phyloP scores from a whole-genome alignment of 306 rosid species.

The Rosa lucieae region DNA sequence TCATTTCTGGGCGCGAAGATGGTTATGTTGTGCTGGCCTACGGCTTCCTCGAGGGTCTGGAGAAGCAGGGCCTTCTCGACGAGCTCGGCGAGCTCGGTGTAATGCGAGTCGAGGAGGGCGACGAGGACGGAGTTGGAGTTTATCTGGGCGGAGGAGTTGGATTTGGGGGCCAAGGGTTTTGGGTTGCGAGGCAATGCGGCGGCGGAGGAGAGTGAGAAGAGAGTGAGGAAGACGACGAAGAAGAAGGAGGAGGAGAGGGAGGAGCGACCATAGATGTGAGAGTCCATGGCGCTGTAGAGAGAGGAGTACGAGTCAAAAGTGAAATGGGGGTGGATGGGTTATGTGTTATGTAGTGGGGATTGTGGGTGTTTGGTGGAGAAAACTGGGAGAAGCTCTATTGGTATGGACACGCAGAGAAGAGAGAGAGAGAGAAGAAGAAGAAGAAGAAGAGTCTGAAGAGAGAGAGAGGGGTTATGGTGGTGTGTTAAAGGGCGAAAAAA shows the following conservation, averaged over 20 bases:
- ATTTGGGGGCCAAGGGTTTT: slow-evolving; percentile 6
- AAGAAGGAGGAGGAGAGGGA: not conserved
- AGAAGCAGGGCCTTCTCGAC: slow-evolving; percentile 89
- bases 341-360: not conserved
- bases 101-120: slow-evolving; percentile 87
- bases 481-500: not conserved
- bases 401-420: not conserved
- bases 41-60: slow-evolving; percentile 74
- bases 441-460: not conserved
- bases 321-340: not conserved
- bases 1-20: slow-evolving; percentile 83
- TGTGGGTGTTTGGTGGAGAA: slow-evolving; percentile 5
- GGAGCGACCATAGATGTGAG: slow-evolving; percentile 59
- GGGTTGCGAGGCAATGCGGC: slow-evolving; percentile 39
- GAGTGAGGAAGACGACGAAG: slow-evolving; percentile 11
- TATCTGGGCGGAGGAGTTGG: slow-evolving; percentile 43
- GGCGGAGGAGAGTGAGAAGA: slow-evolving; percentile 21
- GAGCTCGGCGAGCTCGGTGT: slow-evolving; percentile 88
- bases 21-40: slow-evolving; percentile 69
- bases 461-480: not conserved
- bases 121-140: slow-evolving; percentile 94
- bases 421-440: not conserved
- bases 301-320: not conserved
- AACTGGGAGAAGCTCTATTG: not conserved
- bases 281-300: slow-evolving; percentile 59